Evolutionary conservation across 495 filamentous ascomycete species (phyloP).

Genomic region (Hypoxylon trugodes): DNA sequence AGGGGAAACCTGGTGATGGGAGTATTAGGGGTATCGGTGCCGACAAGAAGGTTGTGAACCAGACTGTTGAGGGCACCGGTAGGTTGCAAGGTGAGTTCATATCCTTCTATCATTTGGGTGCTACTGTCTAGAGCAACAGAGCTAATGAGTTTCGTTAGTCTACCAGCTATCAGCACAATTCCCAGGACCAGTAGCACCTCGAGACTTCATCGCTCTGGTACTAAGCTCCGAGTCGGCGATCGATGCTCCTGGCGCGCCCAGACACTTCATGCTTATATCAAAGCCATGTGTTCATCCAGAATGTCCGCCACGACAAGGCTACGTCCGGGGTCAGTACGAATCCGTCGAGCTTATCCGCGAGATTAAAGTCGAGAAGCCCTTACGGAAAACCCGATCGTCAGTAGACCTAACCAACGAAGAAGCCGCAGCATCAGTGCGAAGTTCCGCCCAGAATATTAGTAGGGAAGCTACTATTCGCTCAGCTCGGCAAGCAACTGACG

Average conservation of each 20-base stretch:
- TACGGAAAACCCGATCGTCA: conserved; percentile 45
- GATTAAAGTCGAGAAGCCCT: conserved; percentile 62
- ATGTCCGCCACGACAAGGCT: conserved; percentile 70
- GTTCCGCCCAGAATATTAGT: conserved; percentile 26
- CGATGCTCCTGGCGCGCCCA: conserved; percentile 32
- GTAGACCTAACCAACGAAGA: conserved; percentile 44
- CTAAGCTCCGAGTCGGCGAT: conserved; percentile 62
- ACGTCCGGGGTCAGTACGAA: conserved; percentile 87
- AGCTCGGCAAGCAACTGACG: conserved; percentile 34
- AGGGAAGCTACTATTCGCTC: conserved; percentile 45
- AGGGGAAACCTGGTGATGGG: conserved; percentile 69
- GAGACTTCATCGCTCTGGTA: conserved; percentile 85
- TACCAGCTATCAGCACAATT: conserved; percentile 90
- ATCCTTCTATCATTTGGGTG: too few relatives aligned
- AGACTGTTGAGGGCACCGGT: conserved; percentile 62
- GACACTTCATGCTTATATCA: conserved; percentile 86
- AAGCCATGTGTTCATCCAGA: conserved; percentile 81
- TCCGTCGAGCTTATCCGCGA: conserved; percentile 92
- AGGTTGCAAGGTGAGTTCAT: conserved; percentile 62
- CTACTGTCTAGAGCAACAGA: too few relatives aligned
- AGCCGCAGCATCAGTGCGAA: conserved; percentile 10
- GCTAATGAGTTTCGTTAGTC: conserved; percentile 55
- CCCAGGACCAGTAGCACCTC: conserved; percentile 83
- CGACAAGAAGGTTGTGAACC: conserved; percentile 72
- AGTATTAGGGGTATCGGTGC: conserved; percentile 85